Base-by-base conservation (phyloP, 495 filamentous ascomycete species). In the Podospora appendiculata region DNA sequence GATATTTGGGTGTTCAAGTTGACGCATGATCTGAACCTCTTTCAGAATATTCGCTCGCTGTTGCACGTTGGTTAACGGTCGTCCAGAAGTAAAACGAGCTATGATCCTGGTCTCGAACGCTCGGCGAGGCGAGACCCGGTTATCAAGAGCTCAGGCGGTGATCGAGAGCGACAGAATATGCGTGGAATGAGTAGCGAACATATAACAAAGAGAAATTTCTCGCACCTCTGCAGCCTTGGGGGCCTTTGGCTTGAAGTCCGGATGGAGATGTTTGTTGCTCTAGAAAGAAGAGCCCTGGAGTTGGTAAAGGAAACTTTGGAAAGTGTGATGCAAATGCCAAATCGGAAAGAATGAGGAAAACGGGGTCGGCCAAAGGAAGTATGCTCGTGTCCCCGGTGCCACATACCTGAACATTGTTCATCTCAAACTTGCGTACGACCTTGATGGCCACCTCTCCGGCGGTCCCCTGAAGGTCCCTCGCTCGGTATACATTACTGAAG, bases 141-240 rank as follows among this genome's bases (percentile, higher is more conserved):
- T 25, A 25, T 25, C 25, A 25, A 25, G 25, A 25, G 25, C 25
- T 25, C 25, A 25, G 25, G 25, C 25, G 25, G 25, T 25, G 25
- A 25, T 25, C 25, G 25, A 25, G 25, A 25, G 32, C 33, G 11
- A 33, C 32, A 12, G 19, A 39, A 35, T 10, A 38, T 38, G 40
- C 44, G 45, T 47, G 52, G 25, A 59, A 35, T 49, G 33, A 40
- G 51, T 45, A 50, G 45, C 45, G 51, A 38, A 52, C 45, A 48
- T 16, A 50, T 44, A 9, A 32, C 8, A 38, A 38, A 14, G 18
- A 33, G 2, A 40, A 41, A 3, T 53, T 63, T 69, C 73, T 86
- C 91, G 86, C 89, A 98, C 93, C 92, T 98, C 93, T 72, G 88
- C 89, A 69, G 86, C 86, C 78, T 94, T 94, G 41, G 91, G 89